These are phyloP conservation scores for Pavlovales sp. DNA, from an alignment of 208 protist genomes.

Conservation along the genomic window DNA sequence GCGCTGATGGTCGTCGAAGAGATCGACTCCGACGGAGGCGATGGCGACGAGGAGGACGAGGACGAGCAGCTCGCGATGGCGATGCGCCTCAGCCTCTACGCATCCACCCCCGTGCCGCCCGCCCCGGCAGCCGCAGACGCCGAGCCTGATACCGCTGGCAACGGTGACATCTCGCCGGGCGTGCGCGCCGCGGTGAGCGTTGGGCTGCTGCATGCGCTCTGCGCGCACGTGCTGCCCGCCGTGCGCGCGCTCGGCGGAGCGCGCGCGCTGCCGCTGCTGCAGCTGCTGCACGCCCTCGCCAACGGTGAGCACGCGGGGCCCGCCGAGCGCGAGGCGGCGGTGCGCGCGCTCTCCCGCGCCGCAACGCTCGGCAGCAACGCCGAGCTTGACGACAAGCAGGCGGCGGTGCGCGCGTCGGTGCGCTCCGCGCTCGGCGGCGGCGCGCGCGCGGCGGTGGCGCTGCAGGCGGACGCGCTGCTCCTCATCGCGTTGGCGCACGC, in stretches of 20 bases:
- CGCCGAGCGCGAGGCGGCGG: neutral
- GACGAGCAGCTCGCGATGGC: neutral
- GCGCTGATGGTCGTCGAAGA: neutral
- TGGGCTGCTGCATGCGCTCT: neutral
- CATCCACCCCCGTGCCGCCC: neutral
- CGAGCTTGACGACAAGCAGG: too few species aligned
- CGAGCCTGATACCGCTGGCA: too few species aligned
- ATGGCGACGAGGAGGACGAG: conserved; percentile 43
- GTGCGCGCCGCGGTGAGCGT: too few species aligned
- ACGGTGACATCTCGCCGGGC: too few species aligned
- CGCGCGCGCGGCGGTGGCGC: neutral
- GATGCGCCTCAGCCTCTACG: neutral
- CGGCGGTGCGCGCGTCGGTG: too few species aligned
- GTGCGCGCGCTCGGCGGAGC: neutral
- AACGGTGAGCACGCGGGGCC: neutral
- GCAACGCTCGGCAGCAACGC: too few species aligned
- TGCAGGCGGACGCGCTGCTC: neutral
- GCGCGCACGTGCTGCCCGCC: too few species aligned
- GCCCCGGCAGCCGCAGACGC: too few species aligned
- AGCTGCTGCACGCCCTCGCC: neutral
- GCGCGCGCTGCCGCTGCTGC: neutral
- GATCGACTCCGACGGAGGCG: conserved; percentile 34
- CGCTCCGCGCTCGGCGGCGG: neutral
- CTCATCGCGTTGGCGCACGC: neutral
- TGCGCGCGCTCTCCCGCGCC: neutral